These are phyloP conservation scores for Seiridium unicorne DNA, from an alignment of 2,329 filamentous ascomycete species.

Conservation along the genomic window DNA sequence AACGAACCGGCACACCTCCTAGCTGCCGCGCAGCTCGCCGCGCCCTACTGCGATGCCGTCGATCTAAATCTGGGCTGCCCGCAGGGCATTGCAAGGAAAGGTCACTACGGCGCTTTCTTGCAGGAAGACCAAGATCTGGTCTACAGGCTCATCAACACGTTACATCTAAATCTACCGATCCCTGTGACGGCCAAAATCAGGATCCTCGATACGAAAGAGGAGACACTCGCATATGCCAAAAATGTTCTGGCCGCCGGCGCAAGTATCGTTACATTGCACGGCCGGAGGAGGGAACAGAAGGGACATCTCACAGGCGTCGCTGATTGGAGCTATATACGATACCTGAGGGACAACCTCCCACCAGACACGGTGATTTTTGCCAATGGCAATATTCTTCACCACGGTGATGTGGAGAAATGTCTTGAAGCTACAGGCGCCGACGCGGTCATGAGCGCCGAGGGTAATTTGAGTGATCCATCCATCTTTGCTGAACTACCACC, in stretches of 20 bases:
- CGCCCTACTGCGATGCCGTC: conserved; percentile 89
- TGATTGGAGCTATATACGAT: conserved; percentile 84
- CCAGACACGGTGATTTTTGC: conserved; percentile 91
- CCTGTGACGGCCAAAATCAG: conserved; percentile 96
- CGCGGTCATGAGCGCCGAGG: conserved; percentile 94
- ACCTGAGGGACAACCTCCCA: conserved; percentile 79
- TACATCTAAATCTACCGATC: conserved; percentile 74
- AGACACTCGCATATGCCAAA: conserved; percentile 83
- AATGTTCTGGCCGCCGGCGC: conserved; percentile 86
- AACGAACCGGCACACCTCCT: conserved; percentile 82
- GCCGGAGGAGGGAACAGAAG: conserved; percentile 85
- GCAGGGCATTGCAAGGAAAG: conserved; percentile 88
- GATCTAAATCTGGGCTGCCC: conserved; percentile 96
- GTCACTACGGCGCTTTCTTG: conserved; percentile 89
- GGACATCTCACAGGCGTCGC: conserved; percentile 92
- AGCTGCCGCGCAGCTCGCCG: conserved; percentile 72
- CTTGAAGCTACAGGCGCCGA: conserved; percentile 84
- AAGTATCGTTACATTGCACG: conserved; percentile 91
- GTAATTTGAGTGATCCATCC: conserved; percentile 86
- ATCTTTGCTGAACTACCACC: conserved; percentile 74
- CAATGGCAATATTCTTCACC: conserved; percentile 88
- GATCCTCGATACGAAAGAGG: conserved; percentile 81
- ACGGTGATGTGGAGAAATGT: conserved; percentile 74
- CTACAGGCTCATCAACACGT: conserved; percentile 75
- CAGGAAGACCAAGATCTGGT: conserved; percentile 91